Conservation (phyloP, 176 grass and related monocot species). For the Avena sativa region DNA sequence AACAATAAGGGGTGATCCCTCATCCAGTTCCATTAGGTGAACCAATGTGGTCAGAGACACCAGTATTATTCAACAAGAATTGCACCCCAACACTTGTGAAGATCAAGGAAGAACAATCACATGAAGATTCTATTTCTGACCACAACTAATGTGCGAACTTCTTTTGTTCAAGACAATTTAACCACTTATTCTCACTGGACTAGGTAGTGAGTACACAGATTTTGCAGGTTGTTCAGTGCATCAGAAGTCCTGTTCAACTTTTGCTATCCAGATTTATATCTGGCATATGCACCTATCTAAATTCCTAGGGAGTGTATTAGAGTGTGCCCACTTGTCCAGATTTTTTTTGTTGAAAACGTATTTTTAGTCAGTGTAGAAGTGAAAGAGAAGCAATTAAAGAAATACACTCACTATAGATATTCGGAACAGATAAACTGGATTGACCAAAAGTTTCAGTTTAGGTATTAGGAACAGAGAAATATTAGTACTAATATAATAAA, state of each 20-base stretch:
- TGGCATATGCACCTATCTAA: not conserved
- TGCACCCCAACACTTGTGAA: too few relatives aligned
- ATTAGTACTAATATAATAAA: not conserved
- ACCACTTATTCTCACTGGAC: not conserved
- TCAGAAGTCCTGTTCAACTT: constrained; percentile 16
- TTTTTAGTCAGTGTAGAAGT: not conserved
- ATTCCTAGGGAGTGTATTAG: not conserved
- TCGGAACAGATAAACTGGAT: too few relatives aligned
- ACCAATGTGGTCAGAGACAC: not conserved
- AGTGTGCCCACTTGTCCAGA: not conserved
- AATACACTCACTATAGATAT: not conserved
- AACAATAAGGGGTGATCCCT: not conserved
- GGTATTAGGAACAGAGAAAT: not conserved
- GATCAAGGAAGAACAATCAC: too few relatives aligned
- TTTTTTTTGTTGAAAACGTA: not conserved
- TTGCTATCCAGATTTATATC: not conserved
- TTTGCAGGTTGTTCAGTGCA: not conserved
- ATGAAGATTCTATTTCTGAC: too few relatives aligned
- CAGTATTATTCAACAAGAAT: too few relatives aligned
- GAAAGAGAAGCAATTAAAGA: not conserved
- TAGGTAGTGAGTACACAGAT: not conserved
- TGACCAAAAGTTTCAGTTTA: not conserved
- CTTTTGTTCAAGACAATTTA: not conserved
- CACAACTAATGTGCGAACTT: not conserved
- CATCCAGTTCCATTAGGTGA: not conserved